Base-by-base conservation (phyloP, 805 yeast genomes). In the Kluyveromyces starmeri region DNA sequence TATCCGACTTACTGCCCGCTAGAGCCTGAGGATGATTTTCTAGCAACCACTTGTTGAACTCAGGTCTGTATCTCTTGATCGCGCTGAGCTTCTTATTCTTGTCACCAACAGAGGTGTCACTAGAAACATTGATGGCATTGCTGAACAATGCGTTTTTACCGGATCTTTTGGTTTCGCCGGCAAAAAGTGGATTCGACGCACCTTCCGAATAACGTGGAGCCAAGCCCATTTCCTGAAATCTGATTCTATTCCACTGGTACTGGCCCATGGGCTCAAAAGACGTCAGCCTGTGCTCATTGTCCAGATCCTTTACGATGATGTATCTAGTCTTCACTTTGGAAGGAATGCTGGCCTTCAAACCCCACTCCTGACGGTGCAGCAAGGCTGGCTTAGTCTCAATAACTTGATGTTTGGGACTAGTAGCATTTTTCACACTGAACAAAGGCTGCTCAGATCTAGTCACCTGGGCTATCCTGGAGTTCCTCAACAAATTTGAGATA, bases 331-430 rank as follows among this genome's bases (percentile, higher is more conserved):
- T 75, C 29, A 72, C 54, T 45, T 72, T 75, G 24, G 64, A 62
- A 3, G 95, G 95, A 30, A 83, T 60, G 14, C 81, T 64, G 28
- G 77, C 64, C 51, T 83, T 83, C 40, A 83, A 58, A 48, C 95
- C 95, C 68, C 72, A 83, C 56, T 82, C 83, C 41, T 80, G 77
- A 58, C 83, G 50, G 11, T 40, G 66, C 28, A 78, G 70, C 31
- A 80, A 68, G 6, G 81, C 66, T 32, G 76, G 72, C 34, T 82
- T 75, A 0, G 92, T 76, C 55, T 71, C 78, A 25, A 83, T 68
- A 27, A 80, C 66, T 54, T 83, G 94, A 49, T 78, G 86, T 0
- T 83, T 73, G 17, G 94, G 94, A 28, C 38, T 42, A 32, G 37
- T 45, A 11, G 44, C 42, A 16, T 45, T 44, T 6, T 44, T 41